Evolutionary conservation across 2,329 filamentous ascomycete species (phyloP).

Genomic region (Cladosporium sp.): DNA sequence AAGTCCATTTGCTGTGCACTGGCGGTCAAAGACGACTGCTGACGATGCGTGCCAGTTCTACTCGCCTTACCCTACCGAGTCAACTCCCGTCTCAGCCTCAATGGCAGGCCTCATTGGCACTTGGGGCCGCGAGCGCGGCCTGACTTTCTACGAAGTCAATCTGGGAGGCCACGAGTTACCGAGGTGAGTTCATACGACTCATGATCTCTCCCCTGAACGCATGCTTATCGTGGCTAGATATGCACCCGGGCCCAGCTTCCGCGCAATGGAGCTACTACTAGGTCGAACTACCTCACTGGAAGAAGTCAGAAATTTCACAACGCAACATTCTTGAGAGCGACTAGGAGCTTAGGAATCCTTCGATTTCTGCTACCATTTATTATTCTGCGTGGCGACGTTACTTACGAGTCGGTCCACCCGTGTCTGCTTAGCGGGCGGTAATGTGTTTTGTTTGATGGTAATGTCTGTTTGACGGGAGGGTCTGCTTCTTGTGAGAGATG

Average conservation of each 20-base stretch:
- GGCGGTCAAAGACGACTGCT: background rate
- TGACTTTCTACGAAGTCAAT: slow-evolving; percentile 42
- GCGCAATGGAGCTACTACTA: slow-evolving; percentile 40
- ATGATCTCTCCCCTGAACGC: slow-evolving; percentile 1
- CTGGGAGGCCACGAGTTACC: slow-evolving; percentile 42
- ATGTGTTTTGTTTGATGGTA: background rate
- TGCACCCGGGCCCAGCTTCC: slow-evolving; percentile 39
- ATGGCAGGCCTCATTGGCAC: slow-evolving; percentile 40
- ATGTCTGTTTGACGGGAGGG: background rate
- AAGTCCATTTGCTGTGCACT: background rate
- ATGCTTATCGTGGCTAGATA: slow-evolving; percentile 29
- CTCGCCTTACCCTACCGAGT: slow-evolving; percentile 41
- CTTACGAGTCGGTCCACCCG: too few species aligned
- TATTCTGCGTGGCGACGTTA: too few species aligned
- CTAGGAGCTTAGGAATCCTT: too few species aligned
- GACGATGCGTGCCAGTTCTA: slow-evolving; percentile 28
- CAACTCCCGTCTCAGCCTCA: slow-evolving; percentile 34
- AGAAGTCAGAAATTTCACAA: slow-evolving; percentile 13
- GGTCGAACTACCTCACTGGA: slow-evolving; percentile 37
- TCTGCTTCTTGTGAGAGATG: too few species aligned
- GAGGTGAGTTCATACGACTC: background rate
- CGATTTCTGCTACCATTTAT: too few species aligned
- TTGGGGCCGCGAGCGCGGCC: slow-evolving; percentile 41
- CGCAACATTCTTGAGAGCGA: background rate
- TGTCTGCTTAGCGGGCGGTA: background rate